Percentiles rank a stretch among this genome's conserved stretches.
Evolutionary conservation across 106 monocot species (phyloP).

Genomic region (Platanthera guangdongensis): DNA sequence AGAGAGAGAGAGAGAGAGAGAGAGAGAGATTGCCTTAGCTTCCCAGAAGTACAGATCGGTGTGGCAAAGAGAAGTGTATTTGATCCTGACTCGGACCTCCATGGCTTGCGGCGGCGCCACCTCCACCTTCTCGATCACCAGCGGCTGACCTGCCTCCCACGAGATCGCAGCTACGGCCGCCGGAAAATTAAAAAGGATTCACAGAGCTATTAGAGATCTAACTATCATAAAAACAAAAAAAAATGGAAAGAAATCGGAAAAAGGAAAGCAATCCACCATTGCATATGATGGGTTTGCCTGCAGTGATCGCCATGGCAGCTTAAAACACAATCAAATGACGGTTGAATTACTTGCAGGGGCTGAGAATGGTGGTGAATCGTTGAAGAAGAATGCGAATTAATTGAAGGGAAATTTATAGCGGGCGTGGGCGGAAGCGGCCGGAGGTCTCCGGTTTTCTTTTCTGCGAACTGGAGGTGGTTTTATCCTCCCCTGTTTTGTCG

Average conservation of each 20-base stretch:
- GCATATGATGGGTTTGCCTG: conserved; percentile 17
- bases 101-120: conserved; percentile 44
- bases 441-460: too few relatives aligned
- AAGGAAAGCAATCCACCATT: conserved; percentile 7
- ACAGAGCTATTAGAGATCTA: neutral
- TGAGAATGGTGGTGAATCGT: too few relatives aligned
- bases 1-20: too few relatives aligned
- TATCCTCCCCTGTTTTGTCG: too few relatives aligned
- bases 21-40: conserved; percentile 24
- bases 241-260: neutral
- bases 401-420: too few relatives aligned
- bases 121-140: conserved; percentile 43
- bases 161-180: conserved; percentile 26
- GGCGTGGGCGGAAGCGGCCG: too few relatives aligned
- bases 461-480: too few relatives aligned
- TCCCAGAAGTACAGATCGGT: conserved; percentile 55
- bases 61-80: conserved; percentile 53
- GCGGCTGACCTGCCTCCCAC: conserved; percentile 54
- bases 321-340: neutral
- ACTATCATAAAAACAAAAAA: neutral
- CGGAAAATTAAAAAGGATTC: neutral
- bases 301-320: conserved; percentile 11
- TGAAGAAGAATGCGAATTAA: too few relatives aligned
- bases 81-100: conserved; percentile 46
- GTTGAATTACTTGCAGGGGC: too few relatives aligned